Base-by-base conservation (phyloP, 768 basidiomycete genomes). In the Scleroderma bovista region DNA sequence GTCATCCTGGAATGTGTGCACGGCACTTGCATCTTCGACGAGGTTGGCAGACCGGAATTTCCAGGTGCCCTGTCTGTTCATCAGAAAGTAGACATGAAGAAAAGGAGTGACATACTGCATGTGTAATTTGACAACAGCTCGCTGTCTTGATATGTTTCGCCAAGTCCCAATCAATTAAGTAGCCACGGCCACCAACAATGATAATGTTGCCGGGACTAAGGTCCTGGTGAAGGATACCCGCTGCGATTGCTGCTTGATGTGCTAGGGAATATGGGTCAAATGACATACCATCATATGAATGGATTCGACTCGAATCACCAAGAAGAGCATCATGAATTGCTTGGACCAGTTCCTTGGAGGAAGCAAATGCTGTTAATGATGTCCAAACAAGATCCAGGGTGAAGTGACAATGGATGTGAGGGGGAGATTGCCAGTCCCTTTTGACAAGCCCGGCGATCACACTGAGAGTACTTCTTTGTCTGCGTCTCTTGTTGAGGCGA, bases 1-100 rank as follows among this genome's bases (percentile, higher is more conserved):
- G 42, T 50, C 23, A 13, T 50, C 48, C 48, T 20, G 7, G 10
- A 50, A 33, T 15, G 10, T 26, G 26, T 50, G 48, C 2, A 37
- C 10, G 12, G 57, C 55, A 8, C n/a, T 17, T 15, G 46, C 37
- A 11, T 55, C 23, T 24, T 39, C 6, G 20, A 67, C 55, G 17
- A 68, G 54, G 2, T 32, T 17, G 2, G 50, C 41, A 4, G 68
- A 66, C 57, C 67, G 64, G 45, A 66, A 68, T 29, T 60, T 58
- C 67, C 66, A 69, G 13, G 66, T 69, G 0, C 69, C n/a, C n/a
- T n/a, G n/a, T 67, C 66, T 68, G 42, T 22, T 43, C 16, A 32
- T 26, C 29, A 31, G 3, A 32, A 6, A n/a, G n/a, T 2, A 48
- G 6, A 11, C 17, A 13, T 22, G 13, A n/a, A n/a, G n/a, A n/a